Evolutionary conservation across 345 rosid genomes (phyloP).

Genomic region (Mercurialis annua): DNA sequence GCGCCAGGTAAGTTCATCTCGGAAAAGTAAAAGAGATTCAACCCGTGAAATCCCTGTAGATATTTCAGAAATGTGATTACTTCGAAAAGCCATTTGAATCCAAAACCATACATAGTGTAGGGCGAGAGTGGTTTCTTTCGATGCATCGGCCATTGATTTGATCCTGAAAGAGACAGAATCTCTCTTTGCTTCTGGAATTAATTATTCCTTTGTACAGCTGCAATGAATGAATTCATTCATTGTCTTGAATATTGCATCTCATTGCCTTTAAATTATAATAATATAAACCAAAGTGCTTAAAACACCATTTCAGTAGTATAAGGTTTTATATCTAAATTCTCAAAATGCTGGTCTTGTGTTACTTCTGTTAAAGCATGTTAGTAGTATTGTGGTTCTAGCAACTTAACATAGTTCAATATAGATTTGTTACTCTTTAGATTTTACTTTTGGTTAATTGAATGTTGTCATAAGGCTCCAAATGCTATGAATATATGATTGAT

Average conservation of each 20-base stretch:
- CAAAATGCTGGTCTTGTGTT: too few species aligned
- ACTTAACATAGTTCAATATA: too few species aligned
- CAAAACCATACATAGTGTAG: background rate
- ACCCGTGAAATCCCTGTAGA: conserved; percentile 1
- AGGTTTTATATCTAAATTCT: too few species aligned
- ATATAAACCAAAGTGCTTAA: too few species aligned
- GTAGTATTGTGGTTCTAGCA: too few species aligned
- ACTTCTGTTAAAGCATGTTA: too few species aligned
- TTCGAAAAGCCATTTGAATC: conserved; percentile 5
- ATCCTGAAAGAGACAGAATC: conserved; percentile 12
- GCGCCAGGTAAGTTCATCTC: background rate
- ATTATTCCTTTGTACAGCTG: conserved; percentile 27
- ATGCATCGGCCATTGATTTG: conserved; percentile 8
- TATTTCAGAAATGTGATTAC: conserved; percentile 1
- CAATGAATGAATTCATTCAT: conserved; percentile 3
- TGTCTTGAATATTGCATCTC: background rate
- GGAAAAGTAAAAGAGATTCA: conserved; percentile 8
- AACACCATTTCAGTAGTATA: too few species aligned
- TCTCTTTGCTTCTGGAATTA: conserved; percentile 5
- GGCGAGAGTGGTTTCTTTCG: background rate
- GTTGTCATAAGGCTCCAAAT: too few species aligned
- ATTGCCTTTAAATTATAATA: too few species aligned
- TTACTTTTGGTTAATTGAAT: too few species aligned
- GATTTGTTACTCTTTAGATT: too few species aligned
- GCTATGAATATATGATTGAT: too few species aligned